Base-by-base conservation (phyloP, 2,329 filamentous ascomycete species). In the Lachnellula arida region DNA sequence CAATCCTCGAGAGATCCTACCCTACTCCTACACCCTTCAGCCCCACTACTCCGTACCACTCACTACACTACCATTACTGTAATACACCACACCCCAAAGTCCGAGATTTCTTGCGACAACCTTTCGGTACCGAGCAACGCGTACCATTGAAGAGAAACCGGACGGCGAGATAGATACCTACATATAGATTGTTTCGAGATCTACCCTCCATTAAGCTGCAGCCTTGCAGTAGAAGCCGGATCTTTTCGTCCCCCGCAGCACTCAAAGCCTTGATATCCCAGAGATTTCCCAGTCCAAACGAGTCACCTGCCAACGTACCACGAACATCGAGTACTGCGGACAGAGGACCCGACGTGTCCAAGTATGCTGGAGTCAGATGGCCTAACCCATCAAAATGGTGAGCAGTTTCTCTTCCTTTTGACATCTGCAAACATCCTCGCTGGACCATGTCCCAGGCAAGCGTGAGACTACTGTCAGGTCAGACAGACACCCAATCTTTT, bases 341-440 rank as follows among this genome's bases (percentile, higher is more conserved):
- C 23, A n/a, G 22, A 25, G 44, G 23, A 46, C 17, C 40, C 51
- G 22, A 44, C 49, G 37, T 40, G 51, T 37, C 54, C 55, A 67
- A 67, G 50, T 68, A 70, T 70, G 67, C 64, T 68, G 60, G 66
- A 69, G 66, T 59, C 60, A 60, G 63, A 68, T 69, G 63, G 63
- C 50, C 57, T 59, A 58, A 65, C 49, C 43, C 60, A 67, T 63
- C 55, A 11, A 32, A 32, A 68, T 68, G 67, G 68, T 68, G 51
- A 59, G 62, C 50, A 44, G 28, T n/a, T 48, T 34, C 17, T 14
- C 49, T 53, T 37, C 35, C 12, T 56, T 37, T 39, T 44, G 34
- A 22, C 43, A 37, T 47, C 50, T 56, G 35, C 40, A 23, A 52
- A 58, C 47, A 17, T 53, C 53, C 28, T 32, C 28, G 9, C 8